Conservation (phyloP, 768 basidiomycete genomes). For the Mycena chlorophos region DNA sequence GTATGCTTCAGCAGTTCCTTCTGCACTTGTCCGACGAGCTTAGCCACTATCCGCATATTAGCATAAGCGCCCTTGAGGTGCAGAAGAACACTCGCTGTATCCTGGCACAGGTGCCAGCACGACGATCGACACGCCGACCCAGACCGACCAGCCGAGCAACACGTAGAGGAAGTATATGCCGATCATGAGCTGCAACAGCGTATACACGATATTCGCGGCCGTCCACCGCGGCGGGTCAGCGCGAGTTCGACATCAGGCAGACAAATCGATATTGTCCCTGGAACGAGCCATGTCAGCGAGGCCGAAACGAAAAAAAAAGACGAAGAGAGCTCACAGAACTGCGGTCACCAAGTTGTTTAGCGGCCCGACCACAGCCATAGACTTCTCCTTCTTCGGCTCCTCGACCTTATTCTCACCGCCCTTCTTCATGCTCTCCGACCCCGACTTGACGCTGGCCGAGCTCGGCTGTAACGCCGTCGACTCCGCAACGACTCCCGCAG, state of each 20-base stretch:
- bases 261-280: constrained; percentile 4
- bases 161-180: constrained; percentile 50
- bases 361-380: constrained; percentile 62
- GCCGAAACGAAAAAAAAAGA: neutral
- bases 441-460: constrained; percentile 9
- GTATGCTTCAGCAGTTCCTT: constrained; percentile 50
- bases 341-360: constrained; percentile 77
- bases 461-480: neutral
- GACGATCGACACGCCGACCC: constrained; percentile 25
- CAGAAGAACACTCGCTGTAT: constrained; percentile 47
- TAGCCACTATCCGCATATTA: neutral
- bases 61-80: constrained; percentile 21
- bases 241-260: neutral
- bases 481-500: constrained; percentile 19
- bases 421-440: constrained; percentile 8
- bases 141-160: constrained; percentile 7
- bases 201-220: constrained; percentile 12
- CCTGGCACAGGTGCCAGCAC: constrained; percentile 58
- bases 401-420: neutral
- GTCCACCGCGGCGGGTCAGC: neutral
- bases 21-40: constrained; percentile 35
- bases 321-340: constrained; percentile 34
- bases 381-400: constrained; percentile 7
- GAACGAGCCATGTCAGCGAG: neutral
- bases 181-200: constrained; percentile 26